Conservation (phyloP, 768 basidiomycete species). For the Leccinum longicurvipes region DNA sequence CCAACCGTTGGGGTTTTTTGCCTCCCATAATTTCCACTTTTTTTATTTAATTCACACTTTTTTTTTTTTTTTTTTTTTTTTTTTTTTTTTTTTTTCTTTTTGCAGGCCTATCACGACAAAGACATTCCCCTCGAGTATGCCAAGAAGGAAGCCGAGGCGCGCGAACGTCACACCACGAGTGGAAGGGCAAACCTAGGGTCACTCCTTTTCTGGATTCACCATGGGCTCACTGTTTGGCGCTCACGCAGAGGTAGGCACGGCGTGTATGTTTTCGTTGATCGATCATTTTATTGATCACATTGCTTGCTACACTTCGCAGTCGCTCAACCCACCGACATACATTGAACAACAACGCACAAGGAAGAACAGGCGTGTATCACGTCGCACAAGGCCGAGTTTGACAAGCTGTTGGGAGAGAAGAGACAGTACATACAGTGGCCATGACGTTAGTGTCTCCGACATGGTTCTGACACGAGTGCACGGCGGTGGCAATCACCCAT, state of each 20-base stretch:
- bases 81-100: too few relatives aligned
- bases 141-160: slow-evolving; percentile 81
- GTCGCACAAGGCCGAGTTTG: slow-evolving; percentile 49
- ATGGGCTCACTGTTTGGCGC: slow-evolving; percentile 44
- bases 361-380: slow-evolving; percentile 52
- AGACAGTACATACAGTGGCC: too few relatives aligned
- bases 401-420: slow-evolving; percentile 49
- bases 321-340: slow-evolving; percentile 44
- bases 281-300: background rate
- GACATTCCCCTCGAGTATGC: slow-evolving; percentile 88
- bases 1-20: too few relatives aligned
- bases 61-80: too few relatives aligned
- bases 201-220: slow-evolving; percentile 40
- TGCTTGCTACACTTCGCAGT: slow-evolving; percentile 20
- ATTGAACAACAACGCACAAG: slow-evolving; percentile 49
- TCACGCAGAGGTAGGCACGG: slow-evolving; percentile 28
- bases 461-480: too few relatives aligned
- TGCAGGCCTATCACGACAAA: slow-evolving; percentile 82
- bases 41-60: too few relatives aligned
- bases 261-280: background rate
- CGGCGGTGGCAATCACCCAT: too few relatives aligned
- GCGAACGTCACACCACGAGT: slow-evolving; percentile 77
- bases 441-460: too few relatives aligned
- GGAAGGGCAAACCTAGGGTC: slow-evolving; percentile 51
- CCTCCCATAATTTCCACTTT: too few relatives aligned